Percentiles rank a stretch among this genome's conserved stretches.
These are phyloP conservation scores for Suhomyces sp. DNA, from an alignment of 805 yeast genomes.

Conservation along the genomic window DNA sequence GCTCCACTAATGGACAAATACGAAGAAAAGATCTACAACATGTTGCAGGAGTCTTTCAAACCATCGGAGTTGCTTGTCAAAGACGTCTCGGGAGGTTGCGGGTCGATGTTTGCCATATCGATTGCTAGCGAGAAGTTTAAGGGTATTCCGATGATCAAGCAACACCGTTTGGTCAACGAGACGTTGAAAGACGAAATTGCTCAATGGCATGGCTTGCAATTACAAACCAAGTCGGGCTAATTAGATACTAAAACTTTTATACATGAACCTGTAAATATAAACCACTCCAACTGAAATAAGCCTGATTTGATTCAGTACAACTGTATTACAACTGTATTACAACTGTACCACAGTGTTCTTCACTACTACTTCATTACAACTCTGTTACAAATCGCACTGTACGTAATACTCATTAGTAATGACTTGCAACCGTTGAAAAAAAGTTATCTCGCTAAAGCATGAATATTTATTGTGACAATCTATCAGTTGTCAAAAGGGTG, in stretches of 20 bases:
- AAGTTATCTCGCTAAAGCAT: not conserved
- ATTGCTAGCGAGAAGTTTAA: conserved; percentile 72
- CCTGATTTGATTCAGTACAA: no score
- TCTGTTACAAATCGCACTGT: no score
- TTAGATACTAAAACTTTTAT: not conserved
- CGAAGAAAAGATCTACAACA: conserved; percentile 61
- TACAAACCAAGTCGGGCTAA: conserved; percentile 53
- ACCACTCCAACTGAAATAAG: no score
- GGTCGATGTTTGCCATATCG: conserved; percentile 92
- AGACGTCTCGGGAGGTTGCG: conserved; percentile 93
- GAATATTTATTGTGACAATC: no score
- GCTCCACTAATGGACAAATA: conserved; percentile 47
- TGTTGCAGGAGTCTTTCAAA: conserved; percentile 50
- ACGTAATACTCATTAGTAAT: not conserved
- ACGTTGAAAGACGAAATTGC: conserved; percentile 78
- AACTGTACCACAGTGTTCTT: no score
- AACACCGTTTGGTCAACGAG: conserved; percentile 85
- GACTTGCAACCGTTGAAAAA: not conserved
- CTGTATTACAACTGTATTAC: no score
- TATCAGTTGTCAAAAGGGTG: no score
- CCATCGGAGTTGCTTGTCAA: conserved; percentile 66
- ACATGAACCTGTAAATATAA: not conserved
- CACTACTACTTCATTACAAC: no score
- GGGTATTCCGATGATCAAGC: conserved; percentile 82
- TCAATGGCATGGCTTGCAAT: conserved; percentile 93